These are phyloP conservation scores for Cercospora zeae-maydis DNA, from an alignment of 2,329 filamentous ascomycete genomes.

Conservation along the genomic window DNA sequence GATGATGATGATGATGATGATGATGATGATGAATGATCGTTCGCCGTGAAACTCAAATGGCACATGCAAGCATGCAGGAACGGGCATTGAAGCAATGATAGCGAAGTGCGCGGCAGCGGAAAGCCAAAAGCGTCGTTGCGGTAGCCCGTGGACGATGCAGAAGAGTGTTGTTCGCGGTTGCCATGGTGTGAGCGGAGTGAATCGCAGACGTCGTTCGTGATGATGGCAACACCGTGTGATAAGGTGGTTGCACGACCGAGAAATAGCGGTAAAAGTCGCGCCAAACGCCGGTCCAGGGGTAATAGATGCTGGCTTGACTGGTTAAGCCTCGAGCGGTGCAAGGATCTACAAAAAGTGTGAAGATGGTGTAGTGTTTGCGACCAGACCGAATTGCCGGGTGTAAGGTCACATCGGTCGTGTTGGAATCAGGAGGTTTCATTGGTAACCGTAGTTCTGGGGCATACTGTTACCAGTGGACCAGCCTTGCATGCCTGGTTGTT, in stretches of 20 bases:
- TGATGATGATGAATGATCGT: neutral
- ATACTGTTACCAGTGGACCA: constrained; percentile 44
- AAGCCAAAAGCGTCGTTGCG: neutral
- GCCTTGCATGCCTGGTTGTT: constrained; percentile 52
- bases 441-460: constrained; percentile 36
- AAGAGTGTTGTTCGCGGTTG: neutral
- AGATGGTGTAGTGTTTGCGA: constrained; percentile 7
- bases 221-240: constrained; percentile 3
- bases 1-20: neutral
- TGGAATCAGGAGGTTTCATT: constrained; percentile 14
- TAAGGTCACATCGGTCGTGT: constrained; percentile 4
- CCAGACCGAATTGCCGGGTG: neutral
- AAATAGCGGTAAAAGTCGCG: neutral
- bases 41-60: neutral
- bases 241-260: neutral
- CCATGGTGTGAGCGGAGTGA: neutral
- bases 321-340: constrained; percentile 16
- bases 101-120: neutral
- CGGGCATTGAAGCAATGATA: neutral
- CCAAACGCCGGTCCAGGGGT: constrained; percentile 10
- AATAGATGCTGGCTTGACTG: constrained; percentile 13
- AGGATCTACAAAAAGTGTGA: constrained; percentile 21
- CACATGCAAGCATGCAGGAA: neutral
- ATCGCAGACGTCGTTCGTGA: neutral
- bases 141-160: neutral